A percentile compares a stretch with the other conserved stretches of the same genome.
phyloP scores from a whole-genome alignment of 805 yeast genomes.

The Tetrapisispora namnaoensis region DNA sequence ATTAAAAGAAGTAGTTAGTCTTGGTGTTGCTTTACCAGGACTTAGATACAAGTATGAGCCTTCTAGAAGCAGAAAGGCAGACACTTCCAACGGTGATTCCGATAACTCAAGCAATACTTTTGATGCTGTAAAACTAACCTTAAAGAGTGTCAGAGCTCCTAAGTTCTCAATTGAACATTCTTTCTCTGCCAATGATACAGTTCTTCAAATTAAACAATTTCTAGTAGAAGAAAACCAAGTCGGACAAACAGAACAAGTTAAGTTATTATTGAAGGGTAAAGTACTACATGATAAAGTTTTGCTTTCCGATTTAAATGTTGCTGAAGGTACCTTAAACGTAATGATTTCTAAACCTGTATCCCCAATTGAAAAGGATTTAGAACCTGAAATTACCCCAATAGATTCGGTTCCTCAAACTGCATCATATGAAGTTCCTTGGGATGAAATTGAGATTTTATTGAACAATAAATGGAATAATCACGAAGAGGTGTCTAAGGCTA shows the following conservation, averaged over 20 bases:
- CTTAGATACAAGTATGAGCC: constrained; percentile 33
- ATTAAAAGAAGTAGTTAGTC: constrained; percentile 27
- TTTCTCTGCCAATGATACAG: constrained; percentile 22
- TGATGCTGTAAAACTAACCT: constrained; percentile 20
- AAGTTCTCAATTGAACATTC: constrained; percentile 39
- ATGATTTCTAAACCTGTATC: constrained; percentile 30
- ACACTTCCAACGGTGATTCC: neutral
- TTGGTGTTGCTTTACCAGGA: constrained; percentile 42
- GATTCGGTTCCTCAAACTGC: neutral
- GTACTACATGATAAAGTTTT: constrained; percentile 45
- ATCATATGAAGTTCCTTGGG: constrained; percentile 34
- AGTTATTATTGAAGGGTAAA: constrained; percentile 51
- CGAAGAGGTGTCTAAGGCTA: constrained; percentile 21
- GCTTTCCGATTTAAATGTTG: constrained; percentile 25
- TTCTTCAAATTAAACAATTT: constrained; percentile 27
- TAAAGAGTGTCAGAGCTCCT: constrained; percentile 68
- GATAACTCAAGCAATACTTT: neutral
- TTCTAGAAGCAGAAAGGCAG: constrained; percentile 7
- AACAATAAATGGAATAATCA: constrained; percentile 25
- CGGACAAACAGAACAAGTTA: constrained; percentile 34
- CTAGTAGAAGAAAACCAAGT: constrained; percentile 24
- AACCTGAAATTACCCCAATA: neutral
- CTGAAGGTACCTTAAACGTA: constrained; percentile 34
- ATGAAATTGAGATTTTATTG: constrained; percentile 31
- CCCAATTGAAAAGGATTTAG: neutral